phyloP scores from a whole-genome alignment of 1,284 basidiomycete species.

The Cryptococcus hybrid region DNA sequence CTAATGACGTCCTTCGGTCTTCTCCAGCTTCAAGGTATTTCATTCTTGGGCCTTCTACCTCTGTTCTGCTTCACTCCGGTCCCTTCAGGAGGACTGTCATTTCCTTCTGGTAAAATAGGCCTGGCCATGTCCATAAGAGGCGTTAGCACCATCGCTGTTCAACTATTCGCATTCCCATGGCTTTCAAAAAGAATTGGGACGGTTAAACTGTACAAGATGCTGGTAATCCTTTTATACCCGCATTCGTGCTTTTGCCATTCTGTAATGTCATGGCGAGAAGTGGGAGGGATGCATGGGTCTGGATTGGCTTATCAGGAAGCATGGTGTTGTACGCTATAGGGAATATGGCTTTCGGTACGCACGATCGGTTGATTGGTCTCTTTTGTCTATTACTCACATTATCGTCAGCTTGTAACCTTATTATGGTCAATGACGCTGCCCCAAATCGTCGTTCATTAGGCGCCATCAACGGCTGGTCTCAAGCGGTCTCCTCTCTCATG shows the following conservation, averaged over 20 bases:
- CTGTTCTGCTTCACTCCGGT: constrained; percentile 46
- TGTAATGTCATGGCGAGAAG: constrained; percentile 33
- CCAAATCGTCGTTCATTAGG: constrained; percentile 28
- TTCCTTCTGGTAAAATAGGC: constrained; percentile 35
- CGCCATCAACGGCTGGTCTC: constrained; percentile 35
- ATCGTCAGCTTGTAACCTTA: constrained; percentile 31
- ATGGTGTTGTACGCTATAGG: constrained; percentile 14
- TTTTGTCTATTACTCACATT: neutral
- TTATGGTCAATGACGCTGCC: constrained; percentile 39
- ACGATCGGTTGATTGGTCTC: neutral
- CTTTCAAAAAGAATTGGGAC: constrained; percentile 34
- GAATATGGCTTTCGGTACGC: constrained; percentile 41
- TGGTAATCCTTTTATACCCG: constrained; percentile 32
- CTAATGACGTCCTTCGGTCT: constrained; percentile 35
- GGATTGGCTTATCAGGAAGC: constrained; percentile 26
- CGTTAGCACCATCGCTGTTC: constrained; percentile 34
- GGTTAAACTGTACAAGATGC: constrained; percentile 29
- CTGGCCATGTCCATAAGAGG: constrained; percentile 33
- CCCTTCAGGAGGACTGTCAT: constrained; percentile 34
- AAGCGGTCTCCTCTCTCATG: constrained; percentile 32
- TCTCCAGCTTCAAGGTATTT: constrained; percentile 31
- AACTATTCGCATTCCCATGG: constrained; percentile 40
- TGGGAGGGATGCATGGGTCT: constrained; percentile 21
- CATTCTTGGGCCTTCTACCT: constrained; percentile 30
- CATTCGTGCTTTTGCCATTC: constrained; percentile 33